Percentiles rank a stretch among this genome's conserved stretches.
Conservation (phyloP, 2,329 filamentous ascomycete species). For the Xylaria sp. region DNA sequence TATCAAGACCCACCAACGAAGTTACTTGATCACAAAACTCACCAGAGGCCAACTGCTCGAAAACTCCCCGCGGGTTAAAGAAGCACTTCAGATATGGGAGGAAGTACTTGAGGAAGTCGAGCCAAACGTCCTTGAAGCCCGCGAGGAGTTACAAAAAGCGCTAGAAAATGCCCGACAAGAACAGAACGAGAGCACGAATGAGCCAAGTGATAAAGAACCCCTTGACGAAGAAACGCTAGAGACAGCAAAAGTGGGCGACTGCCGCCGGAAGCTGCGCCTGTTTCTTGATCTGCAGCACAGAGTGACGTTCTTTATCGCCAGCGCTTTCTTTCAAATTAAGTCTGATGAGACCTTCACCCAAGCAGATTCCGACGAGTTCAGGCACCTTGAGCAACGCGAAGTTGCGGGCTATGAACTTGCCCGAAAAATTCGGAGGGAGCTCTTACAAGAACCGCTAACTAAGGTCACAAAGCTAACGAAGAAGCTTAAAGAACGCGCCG, state of each 20-base stretch:
- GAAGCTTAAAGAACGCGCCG: slow-evolving; percentile 59
- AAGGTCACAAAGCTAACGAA: slow-evolving; percentile 70
- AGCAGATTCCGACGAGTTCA: slow-evolving; percentile 71
- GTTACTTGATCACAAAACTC: slow-evolving; percentile 66
- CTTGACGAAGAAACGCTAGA: slow-evolving; percentile 26
- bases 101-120: slow-evolving; percentile 56
- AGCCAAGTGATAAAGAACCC: slow-evolving; percentile 31
- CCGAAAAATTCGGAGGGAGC: slow-evolving; percentile 77
- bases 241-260: slow-evolving; percentile 57
- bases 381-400: slow-evolving; percentile 71
- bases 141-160: slow-evolving; percentile 63
- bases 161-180: slow-evolving; percentile 45
- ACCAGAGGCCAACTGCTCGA: slow-evolving; percentile 79
- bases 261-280: slow-evolving; percentile 69
- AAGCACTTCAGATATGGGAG: slow-evolving; percentile 74
- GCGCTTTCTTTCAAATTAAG: slow-evolving; percentile 83
- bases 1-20: slow-evolving; percentile 72
- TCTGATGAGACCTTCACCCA: slow-evolving; percentile 67
- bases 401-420: slow-evolving; percentile 76
- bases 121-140: slow-evolving; percentile 65
- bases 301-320: slow-evolving; percentile 83
- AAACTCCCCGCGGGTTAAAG: slow-evolving; percentile 69
- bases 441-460: slow-evolving; percentile 62
- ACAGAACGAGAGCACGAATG: slow-evolving; percentile 30
- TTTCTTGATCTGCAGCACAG: slow-evolving; percentile 82